Evolutionary conservation across 2,329 filamentous ascomycete species (phyloP).

Genomic region (Colletotrichum spaethianum): DNA sequence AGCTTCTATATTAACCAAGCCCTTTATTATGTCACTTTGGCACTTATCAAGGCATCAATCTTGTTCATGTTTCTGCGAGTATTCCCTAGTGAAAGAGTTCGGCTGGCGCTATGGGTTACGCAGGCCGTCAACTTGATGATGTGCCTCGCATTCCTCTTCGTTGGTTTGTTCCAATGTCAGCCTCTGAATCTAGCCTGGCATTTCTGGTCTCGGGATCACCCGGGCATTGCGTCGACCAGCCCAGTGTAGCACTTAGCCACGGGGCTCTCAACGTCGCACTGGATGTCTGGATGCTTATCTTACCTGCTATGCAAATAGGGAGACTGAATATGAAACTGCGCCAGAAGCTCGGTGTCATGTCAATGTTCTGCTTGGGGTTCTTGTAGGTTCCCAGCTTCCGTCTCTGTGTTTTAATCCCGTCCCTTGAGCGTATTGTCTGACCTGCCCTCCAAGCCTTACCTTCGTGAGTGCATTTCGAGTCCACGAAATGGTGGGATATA

Average conservation of each 20-base stretch:
- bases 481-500: neutral
- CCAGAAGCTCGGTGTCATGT: neutral
- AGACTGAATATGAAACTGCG: neutral
- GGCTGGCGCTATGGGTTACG: slow-evolving; percentile 43
- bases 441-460: neutral
- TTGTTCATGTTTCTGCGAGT: slow-evolving; percentile 54
- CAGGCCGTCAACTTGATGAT: slow-evolving; percentile 8
- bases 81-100: slow-evolving; percentile 51
- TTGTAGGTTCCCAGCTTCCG: neutral
- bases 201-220: neutral
- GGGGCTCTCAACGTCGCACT: neutral
- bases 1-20: neutral
- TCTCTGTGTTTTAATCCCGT: neutral
- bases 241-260: neutral
- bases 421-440: neutral
- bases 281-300: slow-evolving; percentile 14
- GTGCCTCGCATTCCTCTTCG: slow-evolving; percentile 48
- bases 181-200: slow-evolving; percentile 2
- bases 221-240: neutral
- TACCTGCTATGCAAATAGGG: neutral
- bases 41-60: slow-evolving; percentile 54
- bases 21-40: slow-evolving; percentile 47
- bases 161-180: slow-evolving; percentile 47
- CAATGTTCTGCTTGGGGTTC: slow-evolving; percentile 11
- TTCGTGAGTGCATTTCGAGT: neutral